A percentile compares a stretch with the other conserved stretches of the same genome.
Conservation (phyloP, 1,284 basidiomycete genomes). For the Exsudoporus floridanus region DNA sequence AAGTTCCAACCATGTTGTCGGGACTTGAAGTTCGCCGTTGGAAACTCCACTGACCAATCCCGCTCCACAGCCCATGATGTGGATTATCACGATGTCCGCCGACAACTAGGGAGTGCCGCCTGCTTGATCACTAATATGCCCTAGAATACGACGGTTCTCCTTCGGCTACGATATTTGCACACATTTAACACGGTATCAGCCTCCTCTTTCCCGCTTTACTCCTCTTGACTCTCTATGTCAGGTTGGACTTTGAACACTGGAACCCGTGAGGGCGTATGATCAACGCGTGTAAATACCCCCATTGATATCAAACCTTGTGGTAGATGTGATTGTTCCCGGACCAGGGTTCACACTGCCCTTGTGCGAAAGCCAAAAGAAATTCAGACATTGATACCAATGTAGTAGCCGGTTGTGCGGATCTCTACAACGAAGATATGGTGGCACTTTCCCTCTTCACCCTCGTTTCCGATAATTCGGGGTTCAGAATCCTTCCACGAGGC, state of each 20-base stretch:
- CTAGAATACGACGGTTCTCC: conserved; percentile 20
- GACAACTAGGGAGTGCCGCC: conserved; percentile 82
- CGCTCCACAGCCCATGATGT: conserved; percentile 82
- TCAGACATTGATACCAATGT: neutral
- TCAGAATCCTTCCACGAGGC: conserved; percentile 7
- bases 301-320: conserved; percentile 20
- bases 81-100: conserved; percentile 90
- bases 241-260: conserved; percentile 10
- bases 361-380: conserved; percentile 8
- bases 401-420: conserved; percentile 10
- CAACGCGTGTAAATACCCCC: conserved; percentile 21
- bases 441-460: neutral
- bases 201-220: conserved; percentile 1
- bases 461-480: conserved; percentile 12
- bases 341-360: conserved; percentile 7
- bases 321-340: conserved; percentile 4
- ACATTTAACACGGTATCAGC: conserved; percentile 6
- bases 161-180: conserved; percentile 9
- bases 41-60: conserved; percentile 13
- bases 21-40: conserved; percentile 6
- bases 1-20: conserved; percentile 38
- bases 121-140: conserved; percentile 45
- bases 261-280: conserved; percentile 7
- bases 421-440: conserved; percentile 3
- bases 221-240: conserved; percentile 12